Base-by-base conservation (phyloP, 176 grass and related monocot genomes). In the Puccinellia tenuiflora region DNA sequence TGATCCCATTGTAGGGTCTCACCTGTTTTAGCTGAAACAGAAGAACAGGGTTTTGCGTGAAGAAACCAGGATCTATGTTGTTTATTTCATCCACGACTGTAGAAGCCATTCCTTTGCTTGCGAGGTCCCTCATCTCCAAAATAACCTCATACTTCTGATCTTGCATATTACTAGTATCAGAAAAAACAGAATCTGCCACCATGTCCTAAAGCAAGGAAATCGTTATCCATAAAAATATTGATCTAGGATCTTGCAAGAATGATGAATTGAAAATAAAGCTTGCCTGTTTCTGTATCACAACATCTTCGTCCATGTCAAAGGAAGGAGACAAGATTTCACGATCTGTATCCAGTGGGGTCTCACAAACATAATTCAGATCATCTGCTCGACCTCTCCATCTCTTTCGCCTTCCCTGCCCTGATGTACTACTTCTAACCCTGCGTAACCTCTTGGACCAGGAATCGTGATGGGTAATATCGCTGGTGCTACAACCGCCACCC, bases 1-100 rank as follows among this genome's bases (percentile, higher is more conserved):
- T 18, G 51, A 54, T 25, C 77, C 55, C 28, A 78, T 64, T 60
- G 50, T 73, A 37, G 26, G 65, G 10, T n/a, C 57, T 85, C 82
- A 99, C 96, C 91, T 99, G 96, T 92, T 99, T 99, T 63, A 99
- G 80, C 74, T 99, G 96, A 89, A 99, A 99, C 29, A 99, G 81
- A 73, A 99, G 87, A 83, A 83, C 33, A 85, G 93, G 87, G 84
- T 96, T 99, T 76, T 90, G 85, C 21, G 51, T 57, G 82, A 99
- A 99, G 77, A 99, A 99, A 50, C 93, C 89, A 77, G 89, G 87
- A 94, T 99, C 91, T 81, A 96, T 87, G 31, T 46, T 77, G 85
- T 92, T 92, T 79, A 99, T 94, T 82, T 94, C 96, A 85, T 96
- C 92, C 37, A 99, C 87, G 60, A 99, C 96, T 96, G 94, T 99